Percentiles rank a stretch among this genome's conserved stretches.
Conservation (phyloP, 768 basidiomycete genomes). For the Psilocybe subaeruginosa region DNA sequence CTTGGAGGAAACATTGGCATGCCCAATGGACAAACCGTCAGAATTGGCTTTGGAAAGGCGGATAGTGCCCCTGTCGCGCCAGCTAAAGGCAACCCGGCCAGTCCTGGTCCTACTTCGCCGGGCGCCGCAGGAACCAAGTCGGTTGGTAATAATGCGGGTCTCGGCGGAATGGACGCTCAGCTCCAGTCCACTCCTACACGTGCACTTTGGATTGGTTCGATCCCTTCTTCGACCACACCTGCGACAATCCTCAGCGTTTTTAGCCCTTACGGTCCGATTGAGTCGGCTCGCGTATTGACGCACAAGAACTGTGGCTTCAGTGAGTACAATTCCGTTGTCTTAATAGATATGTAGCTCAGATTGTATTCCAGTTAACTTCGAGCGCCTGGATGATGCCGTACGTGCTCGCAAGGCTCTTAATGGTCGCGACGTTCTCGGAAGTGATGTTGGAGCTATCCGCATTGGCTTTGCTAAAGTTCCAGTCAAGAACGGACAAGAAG, state of each 20-base stretch:
- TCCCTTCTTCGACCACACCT: constrained; percentile 93
- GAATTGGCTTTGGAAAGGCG: constrained; percentile 98
- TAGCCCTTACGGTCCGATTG: constrained; percentile 96
- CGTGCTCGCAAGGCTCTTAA: constrained; percentile 94
- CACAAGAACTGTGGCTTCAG: constrained; percentile 97
- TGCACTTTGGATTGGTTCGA: constrained; percentile 97
- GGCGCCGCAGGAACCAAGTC: constrained; percentile 50
- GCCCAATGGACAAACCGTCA: constrained; percentile 94
- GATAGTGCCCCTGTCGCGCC: constrained; percentile 94
- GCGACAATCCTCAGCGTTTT: constrained; percentile 95
- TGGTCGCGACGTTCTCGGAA: constrained; percentile 93
- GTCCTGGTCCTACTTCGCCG: constrained; percentile 68
- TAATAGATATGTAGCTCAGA: constrained; percentile 10
- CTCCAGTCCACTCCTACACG: constrained; percentile 91
- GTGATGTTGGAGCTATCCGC: constrained; percentile 94
- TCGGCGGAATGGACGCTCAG: constrained; percentile 81
- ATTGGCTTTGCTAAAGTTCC: constrained; percentile 98
- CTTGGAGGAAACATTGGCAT: constrained; percentile 93
- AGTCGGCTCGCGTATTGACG: constrained; percentile 93
- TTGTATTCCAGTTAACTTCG: constrained; percentile 82
- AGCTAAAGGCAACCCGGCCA: constrained; percentile 72
- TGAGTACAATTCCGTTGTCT: constrained; percentile 38
- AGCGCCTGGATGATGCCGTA: constrained; percentile 95
- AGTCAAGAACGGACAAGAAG: constrained; percentile 81
- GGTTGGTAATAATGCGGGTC: constrained; percentile 48